Base-by-base conservation (phyloP, 169 alveolate species). In the Eimeria necatrix region DNA sequence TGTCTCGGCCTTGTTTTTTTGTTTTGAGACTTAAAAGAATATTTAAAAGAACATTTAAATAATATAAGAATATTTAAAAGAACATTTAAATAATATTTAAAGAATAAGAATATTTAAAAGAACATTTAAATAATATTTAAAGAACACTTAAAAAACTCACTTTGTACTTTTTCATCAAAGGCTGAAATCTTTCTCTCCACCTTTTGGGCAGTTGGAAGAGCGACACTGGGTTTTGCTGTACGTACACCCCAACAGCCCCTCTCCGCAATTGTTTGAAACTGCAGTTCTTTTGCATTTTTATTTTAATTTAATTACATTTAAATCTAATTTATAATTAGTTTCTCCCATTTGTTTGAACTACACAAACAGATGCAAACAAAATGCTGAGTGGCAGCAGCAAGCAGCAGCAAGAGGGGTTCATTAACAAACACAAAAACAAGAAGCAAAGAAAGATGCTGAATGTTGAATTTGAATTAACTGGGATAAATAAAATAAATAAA, bases 121-220 rank as follows among this genome's bases (percentile, higher is more conserved):
- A 61, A 32, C 41, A 32, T 32, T 32, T 32, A 0, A 32, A 2
- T 32, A 32, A 2, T 32, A 32, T 32, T 32, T 32, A 32, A 32
- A 32, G 2, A 32, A 32, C 41, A 32, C 2, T 32, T 32, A 61
- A 61, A n/a, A 24, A 5, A 18, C n/a, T 49, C 14, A 78, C 87
- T 5, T 78, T 41, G 24, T 78, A 78, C 60, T 78, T 46, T 20
- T 78, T 78, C 18, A 78, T 16, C 7, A 78, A 61, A 49, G 87
- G 60, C 9, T 46, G 64, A 16, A 78, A 16, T 7, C 87, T 14
- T 8, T 61, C 8, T 32, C 61, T 46, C 87, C 87, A 78, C 26
- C n/a, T 78, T 9, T 49, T 61, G 10, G 87, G 87, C 3, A 78
- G 87, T 18, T 46, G 87, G 61, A 48, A 78, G 24, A 51, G 32